Conservation (phyloP, 352 stramenopile species). For the Phytophthora ohioensis region DNA sequence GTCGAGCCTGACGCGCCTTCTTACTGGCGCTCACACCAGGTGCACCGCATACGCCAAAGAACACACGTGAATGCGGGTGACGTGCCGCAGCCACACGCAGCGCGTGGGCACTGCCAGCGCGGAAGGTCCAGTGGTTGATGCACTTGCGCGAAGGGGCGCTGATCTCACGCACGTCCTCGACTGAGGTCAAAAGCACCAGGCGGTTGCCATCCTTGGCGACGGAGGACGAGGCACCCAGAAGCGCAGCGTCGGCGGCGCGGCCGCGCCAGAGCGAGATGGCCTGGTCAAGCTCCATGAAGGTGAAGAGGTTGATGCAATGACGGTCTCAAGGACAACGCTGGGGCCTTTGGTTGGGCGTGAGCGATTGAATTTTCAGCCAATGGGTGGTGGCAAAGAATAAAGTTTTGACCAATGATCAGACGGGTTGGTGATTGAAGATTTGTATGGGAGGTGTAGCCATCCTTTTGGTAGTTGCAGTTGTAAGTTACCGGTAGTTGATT, state of each 20-base stretch:
- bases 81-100: conserved; percentile 62
- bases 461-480: no score
- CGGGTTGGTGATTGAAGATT: background rate
- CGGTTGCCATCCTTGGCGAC: conserved; percentile 61
- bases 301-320: conserved; percentile 5
- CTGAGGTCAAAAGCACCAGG: conserved; percentile 70
- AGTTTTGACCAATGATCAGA: conserved; percentile 26
- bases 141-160: conserved; percentile 71
- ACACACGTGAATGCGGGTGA: conserved; percentile 60
- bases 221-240: conserved; percentile 54
- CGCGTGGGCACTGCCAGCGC: conserved; percentile 53
- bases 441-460: background rate
- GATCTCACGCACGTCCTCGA: conserved; percentile 75
- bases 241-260: conserved; percentile 54
- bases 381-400: background rate
- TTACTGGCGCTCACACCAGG: conserved; percentile 49
- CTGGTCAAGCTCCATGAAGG: conserved; percentile 76
- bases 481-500: no score
- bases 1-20: conserved; percentile 49
- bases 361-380: conserved; percentile 39
- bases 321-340: conserved; percentile 1
- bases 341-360: conserved; percentile 39
- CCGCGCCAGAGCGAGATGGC: conserved; percentile 71
- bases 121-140: conserved; percentile 82
- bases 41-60: conserved; percentile 64